Evolutionary conservation across 2,329 filamentous ascomycete genomes (phyloP).

Genomic region (Penicillium sp.): DNA sequence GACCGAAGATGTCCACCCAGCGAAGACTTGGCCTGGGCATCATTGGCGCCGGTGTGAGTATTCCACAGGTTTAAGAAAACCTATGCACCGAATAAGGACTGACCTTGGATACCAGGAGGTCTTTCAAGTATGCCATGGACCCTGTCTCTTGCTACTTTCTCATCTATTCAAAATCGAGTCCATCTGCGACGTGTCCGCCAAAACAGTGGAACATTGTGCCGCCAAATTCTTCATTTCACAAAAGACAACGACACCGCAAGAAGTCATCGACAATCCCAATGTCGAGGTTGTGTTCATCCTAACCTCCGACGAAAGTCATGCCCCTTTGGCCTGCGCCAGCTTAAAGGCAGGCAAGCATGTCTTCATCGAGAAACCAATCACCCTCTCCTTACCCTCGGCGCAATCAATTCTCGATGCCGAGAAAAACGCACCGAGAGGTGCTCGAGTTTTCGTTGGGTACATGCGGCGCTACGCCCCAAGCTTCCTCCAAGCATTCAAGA

Average conservation of each 20-base stretch:
- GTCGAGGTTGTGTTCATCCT: conserved; percentile 16
- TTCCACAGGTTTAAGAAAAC: neutral
- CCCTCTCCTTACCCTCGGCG: conserved; percentile 9
- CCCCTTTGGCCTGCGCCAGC: conserved; percentile 9
- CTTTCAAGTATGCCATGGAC: conserved; percentile 16
- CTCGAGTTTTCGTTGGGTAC: conserved; percentile 18
- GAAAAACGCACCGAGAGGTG: conserved; percentile 7
- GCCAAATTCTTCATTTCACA: conserved; percentile 11
- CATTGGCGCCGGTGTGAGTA: conserved; percentile 13
- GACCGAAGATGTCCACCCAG: conserved; percentile 1
- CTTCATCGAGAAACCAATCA: conserved; percentile 15
- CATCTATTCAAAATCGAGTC: conserved; percentile 15
- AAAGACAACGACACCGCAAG: conserved; percentile 11
- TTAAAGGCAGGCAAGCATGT: conserved; percentile 16
- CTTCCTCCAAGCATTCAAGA: conserved; percentile 15
- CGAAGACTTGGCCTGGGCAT: conserved; percentile 10
- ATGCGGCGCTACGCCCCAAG: conserved; percentile 17
- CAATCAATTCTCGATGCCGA: conserved; percentile 13
- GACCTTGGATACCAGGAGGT: conserved; percentile 7
- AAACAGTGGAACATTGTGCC: conserved; percentile 13
- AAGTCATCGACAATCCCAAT: conserved; percentile 12
- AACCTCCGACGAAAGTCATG: conserved; percentile 19
- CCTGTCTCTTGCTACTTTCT: conserved; percentile 12
- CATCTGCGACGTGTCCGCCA: conserved; percentile 15
- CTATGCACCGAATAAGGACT: neutral